Conservation (phyloP, 345 rosid genomes). For the Laguncularia racemosa region DNA sequence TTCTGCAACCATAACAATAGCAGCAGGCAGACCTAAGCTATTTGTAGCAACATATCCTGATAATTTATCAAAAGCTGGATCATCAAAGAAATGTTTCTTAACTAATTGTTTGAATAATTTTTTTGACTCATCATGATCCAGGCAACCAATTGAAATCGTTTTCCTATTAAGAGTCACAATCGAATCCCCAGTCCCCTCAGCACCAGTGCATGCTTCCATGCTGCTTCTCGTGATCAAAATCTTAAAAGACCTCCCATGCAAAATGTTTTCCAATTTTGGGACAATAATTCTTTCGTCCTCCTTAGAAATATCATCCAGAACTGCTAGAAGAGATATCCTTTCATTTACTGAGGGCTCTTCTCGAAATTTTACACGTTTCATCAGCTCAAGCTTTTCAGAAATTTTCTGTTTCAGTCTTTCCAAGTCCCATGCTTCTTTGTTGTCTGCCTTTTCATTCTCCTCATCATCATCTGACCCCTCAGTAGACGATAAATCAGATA, state of each 20-base stretch:
- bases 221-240: background rate
- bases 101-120: background rate
- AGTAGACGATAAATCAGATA: background rate
- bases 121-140: background rate
- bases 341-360: background rate
- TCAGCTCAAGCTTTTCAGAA: background rate
- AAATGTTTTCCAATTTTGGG: background rate
- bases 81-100: background rate
- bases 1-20: background rate
- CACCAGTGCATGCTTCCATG: fast-evolving
- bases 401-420: background rate
- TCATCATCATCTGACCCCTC: conserved; percentile 5
- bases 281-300: background rate
- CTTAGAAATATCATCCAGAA: conserved; percentile 3
- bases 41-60: background rate
- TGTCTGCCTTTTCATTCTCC: background rate
- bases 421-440: background rate
- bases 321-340: background rate
- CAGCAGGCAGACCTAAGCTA: background rate
- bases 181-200: background rate
- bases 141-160: fast-evolving
- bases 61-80: background rate
- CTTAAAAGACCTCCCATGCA: fast-evolving
- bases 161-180: fast-evolving
- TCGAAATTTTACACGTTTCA: background rate